A percentile compares a stretch with the other conserved stretches of the same genome.
Evolutionary conservation across 495 filamentous ascomycete genomes (phyloP).

Genomic region (Schizothecium vesticola): DNA sequence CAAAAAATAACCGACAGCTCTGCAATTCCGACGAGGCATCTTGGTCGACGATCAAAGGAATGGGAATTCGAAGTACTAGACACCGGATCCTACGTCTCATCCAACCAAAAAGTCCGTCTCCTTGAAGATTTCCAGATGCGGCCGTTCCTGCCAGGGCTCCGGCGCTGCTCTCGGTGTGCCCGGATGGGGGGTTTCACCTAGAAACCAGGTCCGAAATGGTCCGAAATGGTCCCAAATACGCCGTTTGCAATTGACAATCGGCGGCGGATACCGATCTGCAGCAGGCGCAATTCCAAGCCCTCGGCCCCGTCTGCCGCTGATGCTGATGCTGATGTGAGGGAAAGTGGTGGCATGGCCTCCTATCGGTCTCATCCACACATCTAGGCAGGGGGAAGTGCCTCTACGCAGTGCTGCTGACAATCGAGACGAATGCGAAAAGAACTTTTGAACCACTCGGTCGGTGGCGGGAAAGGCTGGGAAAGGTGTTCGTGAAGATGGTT

Average conservation of each 20-base stretch:
- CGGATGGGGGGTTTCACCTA: slow-evolving; percentile 21
- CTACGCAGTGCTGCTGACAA: background rate
- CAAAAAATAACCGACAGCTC: background rate
- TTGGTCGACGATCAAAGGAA: background rate
- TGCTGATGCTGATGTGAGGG: background rate
- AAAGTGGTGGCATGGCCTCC: background rate
- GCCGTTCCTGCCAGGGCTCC: background rate
- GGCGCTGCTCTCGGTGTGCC: background rate
- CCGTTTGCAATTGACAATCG: background rate
- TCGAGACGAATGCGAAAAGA: background rate
- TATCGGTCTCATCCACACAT: background rate
- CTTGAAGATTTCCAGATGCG: background rate
- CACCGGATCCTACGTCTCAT: background rate
- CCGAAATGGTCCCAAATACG: background rate
- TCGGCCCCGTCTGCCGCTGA: background rate
- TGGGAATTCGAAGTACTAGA: background rate
- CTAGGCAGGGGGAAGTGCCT: background rate
- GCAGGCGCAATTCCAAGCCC: background rate
- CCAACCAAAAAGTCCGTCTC: background rate
- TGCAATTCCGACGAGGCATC: background rate
- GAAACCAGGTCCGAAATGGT: background rate
- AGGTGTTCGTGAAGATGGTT: background rate
- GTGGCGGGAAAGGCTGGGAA: background rate
- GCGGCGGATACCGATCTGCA: background rate
- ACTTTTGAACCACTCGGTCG: background rate